Evolutionary conservation across 2,329 filamentous ascomycete species (phyloP).

Genomic region (Calonectria ilicicola): DNA sequence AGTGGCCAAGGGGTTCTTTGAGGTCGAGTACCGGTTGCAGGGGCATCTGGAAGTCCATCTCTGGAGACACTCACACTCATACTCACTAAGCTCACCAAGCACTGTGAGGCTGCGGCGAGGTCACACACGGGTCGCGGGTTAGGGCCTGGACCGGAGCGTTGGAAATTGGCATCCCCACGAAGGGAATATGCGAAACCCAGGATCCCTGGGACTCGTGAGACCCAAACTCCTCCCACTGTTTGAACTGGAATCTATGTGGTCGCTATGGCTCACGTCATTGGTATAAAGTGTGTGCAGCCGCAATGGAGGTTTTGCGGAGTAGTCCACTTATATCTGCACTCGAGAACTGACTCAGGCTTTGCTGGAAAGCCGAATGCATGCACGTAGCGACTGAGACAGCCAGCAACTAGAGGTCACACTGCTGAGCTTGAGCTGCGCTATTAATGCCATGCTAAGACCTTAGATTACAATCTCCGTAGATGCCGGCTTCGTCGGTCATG

Average conservation of each 20-base stretch:
- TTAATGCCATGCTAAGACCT: not conserved
- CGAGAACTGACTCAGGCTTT: conserved; percentile 18
- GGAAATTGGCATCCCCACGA: conserved; percentile 16
- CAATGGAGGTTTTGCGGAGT: conserved; percentile 30
- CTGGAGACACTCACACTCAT: not conserved
- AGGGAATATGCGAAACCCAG: not conserved
- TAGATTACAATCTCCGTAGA: not conserved
- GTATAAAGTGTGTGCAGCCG: conserved; percentile 40
- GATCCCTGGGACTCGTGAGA: conserved; percentile 21
- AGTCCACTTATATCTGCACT: conserved; percentile 35
- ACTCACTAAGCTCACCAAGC: not conserved
- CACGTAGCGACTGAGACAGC: not conserved
- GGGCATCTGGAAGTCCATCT: conserved; percentile 23
- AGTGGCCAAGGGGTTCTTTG: conserved; percentile 24
- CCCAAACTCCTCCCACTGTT: conserved; percentile 15
- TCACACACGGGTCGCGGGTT: conserved; percentile 9
- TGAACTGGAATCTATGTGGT: conserved; percentile 14
- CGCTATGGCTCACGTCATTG: conserved; percentile 28
- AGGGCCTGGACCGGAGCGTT: conserved; percentile 10
- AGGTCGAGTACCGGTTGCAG: conserved; percentile 28
- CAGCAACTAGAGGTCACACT: not conserved
- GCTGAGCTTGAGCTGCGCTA: not conserved
- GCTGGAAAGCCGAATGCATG: conserved; percentile 16
- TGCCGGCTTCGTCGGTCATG: conserved; percentile 2
- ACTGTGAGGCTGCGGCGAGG: conserved; percentile 15